A percentile compares a stretch with the other conserved stretches of the same genome.
Evolutionary conservation across 2,329 filamentous ascomycete species (phyloP).

Genomic region (Oidium heveae): DNA sequence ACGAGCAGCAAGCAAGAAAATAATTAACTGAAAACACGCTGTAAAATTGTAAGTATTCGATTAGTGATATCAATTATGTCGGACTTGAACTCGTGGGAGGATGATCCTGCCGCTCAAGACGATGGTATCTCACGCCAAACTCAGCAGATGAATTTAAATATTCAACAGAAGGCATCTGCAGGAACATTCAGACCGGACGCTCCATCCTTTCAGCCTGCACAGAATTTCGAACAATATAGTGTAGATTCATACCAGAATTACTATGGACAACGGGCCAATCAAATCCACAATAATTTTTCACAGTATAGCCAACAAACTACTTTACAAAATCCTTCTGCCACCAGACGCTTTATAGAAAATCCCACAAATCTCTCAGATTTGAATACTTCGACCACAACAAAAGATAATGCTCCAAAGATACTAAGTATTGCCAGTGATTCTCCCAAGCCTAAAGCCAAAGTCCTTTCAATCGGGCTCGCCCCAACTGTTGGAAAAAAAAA

Average conservation of each 20-base stretch:
- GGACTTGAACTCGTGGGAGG: conserved; percentile 86
- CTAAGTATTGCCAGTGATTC: conserved; percentile 35
- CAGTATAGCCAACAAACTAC: conserved; percentile 25
- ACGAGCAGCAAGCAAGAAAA: too few relatives aligned
- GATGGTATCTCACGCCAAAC: conserved; percentile 52
- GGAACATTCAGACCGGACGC: conserved; percentile 51
- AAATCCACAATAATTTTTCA: conserved; percentile 27
- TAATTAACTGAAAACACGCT: too few relatives aligned
- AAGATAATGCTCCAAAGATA: conserved; percentile 35
- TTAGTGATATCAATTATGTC: conserved; percentile 32
- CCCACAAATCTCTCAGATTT: conserved; percentile 20
- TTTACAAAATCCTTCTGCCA: conserved; percentile 30
- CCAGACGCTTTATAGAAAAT: conserved; percentile 31
- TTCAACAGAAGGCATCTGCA: conserved; percentile 30
- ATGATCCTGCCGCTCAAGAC: conserved; percentile 55
- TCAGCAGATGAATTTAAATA: conserved; percentile 50
- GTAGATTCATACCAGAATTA: conserved; percentile 30
- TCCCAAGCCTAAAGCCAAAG: conserved; percentile 33
- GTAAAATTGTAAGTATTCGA: too few relatives aligned
- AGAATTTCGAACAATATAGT: conserved; percentile 34
- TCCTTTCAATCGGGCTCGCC: conserved; percentile 47
- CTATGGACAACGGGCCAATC: conserved; percentile 25
- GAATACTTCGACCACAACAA: conserved; percentile 26
- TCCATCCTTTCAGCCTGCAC: conserved; percentile 45
- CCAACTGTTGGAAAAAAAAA: conserved; percentile 22